Base-by-base conservation (phyloP, 2,329 filamentous ascomycete species). In the Alternaria atra region DNA sequence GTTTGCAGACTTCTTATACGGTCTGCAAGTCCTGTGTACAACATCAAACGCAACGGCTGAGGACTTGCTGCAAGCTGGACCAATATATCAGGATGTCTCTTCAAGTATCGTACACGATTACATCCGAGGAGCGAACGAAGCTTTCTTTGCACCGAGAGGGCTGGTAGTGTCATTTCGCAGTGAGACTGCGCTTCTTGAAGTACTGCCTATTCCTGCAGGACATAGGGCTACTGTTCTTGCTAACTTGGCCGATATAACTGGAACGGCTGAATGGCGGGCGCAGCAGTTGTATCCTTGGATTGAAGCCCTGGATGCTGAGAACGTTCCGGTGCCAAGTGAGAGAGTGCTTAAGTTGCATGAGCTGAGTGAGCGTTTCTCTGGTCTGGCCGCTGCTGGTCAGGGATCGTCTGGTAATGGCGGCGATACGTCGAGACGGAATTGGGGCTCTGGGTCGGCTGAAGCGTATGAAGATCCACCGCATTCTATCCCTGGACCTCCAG, bases 1-100 rank as follows among this genome's bases (percentile, higher is more conserved):
- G 25, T 78, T 78, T 53, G 57, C 69, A 9, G 72, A 72, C 12
- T 78, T 78, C 54, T 50, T 78, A 8, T 71, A 77, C 32, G 75
- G 75, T 6, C 61, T 78, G 5, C 77, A 77, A 40, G 65, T 68
- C 23, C 59, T 78, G 8, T 73, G 69, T 44, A 46, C 53, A 17
- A 66, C 65, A 5, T 63, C 66, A 3, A 56, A 59, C 12, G 61
- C 60, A 2, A 56, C 63, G 5, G 32, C 55, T 10, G 23, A 15
- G 1, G 58, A 68, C 23, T 52, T 73, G 17, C 25, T 69, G 5
- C 12, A 39, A 20, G 20, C 20, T 3, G 34, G 23, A 15, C 35
- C 57, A 2, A 10, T 53, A 2, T 9, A 44, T 5, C 10, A 32
- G 17, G 42, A 61, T 6, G 23, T 32, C 2, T 50, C 61, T 10